A percentile compares a stretch with the other conserved stretches of the same genome.
phyloP scores from a whole-genome alignment of 768 basidiomycete species.

The Lentinula sp. region DNA sequence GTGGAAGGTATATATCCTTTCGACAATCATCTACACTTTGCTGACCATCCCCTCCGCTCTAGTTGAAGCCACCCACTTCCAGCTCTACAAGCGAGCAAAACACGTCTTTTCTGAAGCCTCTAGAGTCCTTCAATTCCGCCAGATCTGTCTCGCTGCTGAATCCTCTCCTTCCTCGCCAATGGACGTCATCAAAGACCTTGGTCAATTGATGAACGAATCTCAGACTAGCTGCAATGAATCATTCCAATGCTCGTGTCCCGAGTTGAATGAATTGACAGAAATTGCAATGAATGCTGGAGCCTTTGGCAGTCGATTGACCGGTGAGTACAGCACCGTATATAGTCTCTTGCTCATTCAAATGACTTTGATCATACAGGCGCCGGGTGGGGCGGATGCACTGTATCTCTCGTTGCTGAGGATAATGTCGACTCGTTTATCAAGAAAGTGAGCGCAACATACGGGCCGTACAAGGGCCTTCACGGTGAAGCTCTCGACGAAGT shows the following conservation, averaged over 20 bases:
- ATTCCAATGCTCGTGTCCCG: slow-evolving; percentile 77
- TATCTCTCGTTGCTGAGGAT: slow-evolving; percentile 68
- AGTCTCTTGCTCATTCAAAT: neutral
- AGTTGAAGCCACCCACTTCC: slow-evolving; percentile 81
- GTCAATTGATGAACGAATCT: slow-evolving; percentile 43
- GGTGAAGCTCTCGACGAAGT: slow-evolving; percentile 55
- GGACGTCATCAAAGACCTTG: slow-evolving; percentile 4
- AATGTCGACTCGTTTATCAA: slow-evolving; percentile 59
- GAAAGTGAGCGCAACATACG: slow-evolving; percentile 53
- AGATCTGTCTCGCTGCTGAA: slow-evolving; percentile 44
- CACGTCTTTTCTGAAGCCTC: slow-evolving; percentile 80
- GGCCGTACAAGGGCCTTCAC: slow-evolving; percentile 54
- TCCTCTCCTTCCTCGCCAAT: neutral
- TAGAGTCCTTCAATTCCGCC: slow-evolving; percentile 74
- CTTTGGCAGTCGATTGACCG: slow-evolving; percentile 79
- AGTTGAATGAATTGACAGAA: slow-evolving; percentile 63
- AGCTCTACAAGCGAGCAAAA: slow-evolving; percentile 74
- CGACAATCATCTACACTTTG: neutral
- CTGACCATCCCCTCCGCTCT: slow-evolving; percentile 7
- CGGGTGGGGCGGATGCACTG: slow-evolving; percentile 89
- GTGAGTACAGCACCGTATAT: slow-evolving; percentile 26
- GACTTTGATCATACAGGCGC: slow-evolving; percentile 43
- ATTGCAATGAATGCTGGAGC: slow-evolving; percentile 70
- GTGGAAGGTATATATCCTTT: slow-evolving; percentile 49
- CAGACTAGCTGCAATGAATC: slow-evolving; percentile 63